These are phyloP conservation scores for Colletotrichum neosansevieriae DNA, from an alignment of 2,329 filamentous ascomycete species.

Conservation along the genomic window DNA sequence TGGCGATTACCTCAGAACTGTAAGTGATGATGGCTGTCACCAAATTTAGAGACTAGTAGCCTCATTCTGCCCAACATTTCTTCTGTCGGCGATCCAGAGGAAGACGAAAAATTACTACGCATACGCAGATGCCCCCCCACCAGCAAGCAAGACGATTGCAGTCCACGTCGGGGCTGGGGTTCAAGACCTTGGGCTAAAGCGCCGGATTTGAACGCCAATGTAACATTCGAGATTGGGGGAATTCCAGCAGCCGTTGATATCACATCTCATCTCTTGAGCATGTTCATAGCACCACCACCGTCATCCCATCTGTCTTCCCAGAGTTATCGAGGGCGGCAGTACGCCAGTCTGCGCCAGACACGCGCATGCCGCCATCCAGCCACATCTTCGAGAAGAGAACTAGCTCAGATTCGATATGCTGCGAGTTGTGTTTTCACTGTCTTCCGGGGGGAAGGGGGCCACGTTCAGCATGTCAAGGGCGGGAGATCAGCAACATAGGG, in stretches of 20 bases:
- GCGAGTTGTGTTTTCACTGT: neutral
- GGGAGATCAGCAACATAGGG: slow-evolving; percentile 10
- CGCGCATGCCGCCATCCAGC: slow-evolving; percentile 12
- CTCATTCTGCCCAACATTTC: too few relatives aligned
- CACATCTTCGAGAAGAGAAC: slow-evolving; percentile 30
- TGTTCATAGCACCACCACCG: neutral
- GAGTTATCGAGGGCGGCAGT: neutral
- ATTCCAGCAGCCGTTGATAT: neutral
- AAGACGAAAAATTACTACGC: too few relatives aligned
- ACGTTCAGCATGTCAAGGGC: slow-evolving; percentile 2
- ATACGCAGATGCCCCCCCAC: too few relatives aligned
- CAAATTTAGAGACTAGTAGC: too few relatives aligned
- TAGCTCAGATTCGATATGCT: neutral
- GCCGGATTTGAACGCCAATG: too few relatives aligned
- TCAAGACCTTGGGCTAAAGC: too few relatives aligned
- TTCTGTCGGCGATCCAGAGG: too few relatives aligned
- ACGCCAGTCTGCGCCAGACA: neutral
- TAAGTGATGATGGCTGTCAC: too few relatives aligned
- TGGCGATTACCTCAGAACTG: too few relatives aligned
- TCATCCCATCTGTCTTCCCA: neutral
- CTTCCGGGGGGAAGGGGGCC: neutral
- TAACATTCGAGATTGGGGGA: neutral
- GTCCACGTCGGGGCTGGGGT: too few relatives aligned
- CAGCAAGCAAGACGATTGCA: too few relatives aligned
- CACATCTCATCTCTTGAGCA: neutral